Evolutionary conservation across 2,329 filamentous ascomycete genomes (phyloP), one percentile per base, ranked within the genome.

Genomic region (Xylariomycetidae sp.): DNA sequence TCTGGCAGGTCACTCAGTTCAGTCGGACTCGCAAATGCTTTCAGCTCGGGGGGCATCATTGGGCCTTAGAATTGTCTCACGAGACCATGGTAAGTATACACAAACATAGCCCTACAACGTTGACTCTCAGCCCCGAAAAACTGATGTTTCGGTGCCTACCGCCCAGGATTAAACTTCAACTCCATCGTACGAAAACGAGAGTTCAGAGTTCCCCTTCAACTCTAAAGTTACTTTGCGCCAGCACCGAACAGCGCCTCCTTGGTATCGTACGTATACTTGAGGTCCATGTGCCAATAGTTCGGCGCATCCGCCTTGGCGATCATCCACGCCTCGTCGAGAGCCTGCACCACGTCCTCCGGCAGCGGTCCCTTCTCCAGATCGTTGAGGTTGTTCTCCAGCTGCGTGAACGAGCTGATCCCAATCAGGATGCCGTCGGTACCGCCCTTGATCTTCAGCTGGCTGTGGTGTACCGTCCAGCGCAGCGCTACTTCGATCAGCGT

Each of bases 251-350:
- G 49, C 11, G 69, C 75, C 56, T 76, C 64, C 47, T 69, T 59
- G 6, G 80, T 78, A 51, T 86, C 67, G 48, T 85, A 86, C 11
- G 67, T 72, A 48, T 86, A 86, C 55, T 74, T 70, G 34, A 85
- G 57, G 31, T 83, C 77, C 34, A 67, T 63, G 46, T 76, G 72
- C 70, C 71, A 77, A 48, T 77, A 77, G 31, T 64, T 62, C 7
- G 64, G 42, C 8, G 67, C 64, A 20, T 75, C 70, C 3, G 60
- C 54, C 64, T 88, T 89, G 10, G 74, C 66, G n/a, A 82, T 65
- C 48, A 69, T 44, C 88, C 88, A 94, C 4, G 85, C 87, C 58
- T 85, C 66, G 47, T 94, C 86, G 37, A 94, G 64, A 10, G 75
- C 80, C 54, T 80, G 61, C 8, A 94, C 72, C 12, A 94, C 81